These are phyloP conservation scores for Blakeslea trispora DNA, from an alignment of 371 early-diverging fungal species.

Conservation along the genomic window DNA sequence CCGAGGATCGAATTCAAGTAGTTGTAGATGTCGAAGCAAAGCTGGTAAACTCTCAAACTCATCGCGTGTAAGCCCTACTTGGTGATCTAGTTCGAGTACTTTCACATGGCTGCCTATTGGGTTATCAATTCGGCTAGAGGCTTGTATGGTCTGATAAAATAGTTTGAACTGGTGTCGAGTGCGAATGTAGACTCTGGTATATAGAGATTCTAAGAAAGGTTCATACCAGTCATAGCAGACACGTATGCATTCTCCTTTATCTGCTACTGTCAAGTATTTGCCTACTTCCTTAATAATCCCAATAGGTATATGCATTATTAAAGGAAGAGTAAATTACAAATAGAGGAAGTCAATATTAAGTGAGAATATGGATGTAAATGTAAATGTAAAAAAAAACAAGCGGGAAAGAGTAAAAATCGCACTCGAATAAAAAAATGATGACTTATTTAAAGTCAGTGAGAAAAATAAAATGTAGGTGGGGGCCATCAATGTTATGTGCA, in stretches of 20 bases:
- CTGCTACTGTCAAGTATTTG: slow-evolving; percentile 19
- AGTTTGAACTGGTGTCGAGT: slow-evolving; percentile 26
- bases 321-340: not conserved
- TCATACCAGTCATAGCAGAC: slow-evolving; percentile 31
- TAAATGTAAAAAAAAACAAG: not conserved
- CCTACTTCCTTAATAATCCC: slow-evolving; percentile 31
- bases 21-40: slow-evolving; percentile 12
- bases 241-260: slow-evolving; percentile 25
- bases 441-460: no score
- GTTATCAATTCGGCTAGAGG: slow-evolving; percentile 14
- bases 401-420: no score
- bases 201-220: slow-evolving; percentile 21
- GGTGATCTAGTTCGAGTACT: slow-evolving; percentile 3
- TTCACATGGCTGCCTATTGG: slow-evolving; percentile 23
- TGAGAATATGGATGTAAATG: no score
- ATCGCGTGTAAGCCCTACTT: slow-evolving; percentile 23
- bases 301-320: slow-evolving; percentile 24
- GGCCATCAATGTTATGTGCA: no score
- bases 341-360: not conserved
- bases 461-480: no score
- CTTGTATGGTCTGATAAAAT: slow-evolving; percentile 20
- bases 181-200: slow-evolving; percentile 19
- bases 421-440: no score
- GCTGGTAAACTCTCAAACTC: slow-evolving; percentile 26
- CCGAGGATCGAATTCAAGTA: slow-evolving; percentile 26